Evolutionary conservation across 805 yeast genomes (phyloP).

Genomic region (Ascoidea tarda): DNA sequence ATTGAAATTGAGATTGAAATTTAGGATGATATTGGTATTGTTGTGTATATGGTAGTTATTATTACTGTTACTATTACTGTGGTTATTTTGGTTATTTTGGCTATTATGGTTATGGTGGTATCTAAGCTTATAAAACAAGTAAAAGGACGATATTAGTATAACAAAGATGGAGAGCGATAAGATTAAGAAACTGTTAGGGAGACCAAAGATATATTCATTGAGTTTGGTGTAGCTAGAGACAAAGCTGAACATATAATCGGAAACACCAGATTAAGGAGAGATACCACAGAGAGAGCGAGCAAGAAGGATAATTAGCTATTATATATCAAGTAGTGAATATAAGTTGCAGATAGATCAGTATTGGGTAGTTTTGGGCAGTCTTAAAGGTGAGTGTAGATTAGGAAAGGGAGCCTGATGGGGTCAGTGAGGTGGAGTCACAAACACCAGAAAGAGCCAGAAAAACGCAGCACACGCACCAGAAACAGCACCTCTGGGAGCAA

Average conservation of each 20-base stretch:
- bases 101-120: too few relatives aligned
- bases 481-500: not conserved
- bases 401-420: not conserved
- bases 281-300: not conserved
- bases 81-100: too few relatives aligned
- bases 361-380: too few relatives aligned
- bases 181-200: not conserved
- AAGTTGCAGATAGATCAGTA: not conserved
- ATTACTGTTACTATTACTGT: too few relatives aligned
- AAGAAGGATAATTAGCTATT: not conserved
- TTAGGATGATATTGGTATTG: not conserved
- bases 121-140: not conserved
- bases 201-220: not conserved
- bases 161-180: not conserved
- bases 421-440: not conserved
- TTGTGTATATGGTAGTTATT: not conserved
- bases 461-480: not conserved
- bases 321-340: not conserved
- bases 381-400: not conserved
- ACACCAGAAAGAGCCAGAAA: not conserved
- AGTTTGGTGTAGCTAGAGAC: not conserved
- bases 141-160: not conserved
- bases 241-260: not conserved
- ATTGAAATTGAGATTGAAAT: not conserved
- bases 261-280: not conserved